Base-by-base conservation (phyloP, 2,329 filamentous ascomycete species). In the Aspergillus pseudoviridinutans region DNA sequence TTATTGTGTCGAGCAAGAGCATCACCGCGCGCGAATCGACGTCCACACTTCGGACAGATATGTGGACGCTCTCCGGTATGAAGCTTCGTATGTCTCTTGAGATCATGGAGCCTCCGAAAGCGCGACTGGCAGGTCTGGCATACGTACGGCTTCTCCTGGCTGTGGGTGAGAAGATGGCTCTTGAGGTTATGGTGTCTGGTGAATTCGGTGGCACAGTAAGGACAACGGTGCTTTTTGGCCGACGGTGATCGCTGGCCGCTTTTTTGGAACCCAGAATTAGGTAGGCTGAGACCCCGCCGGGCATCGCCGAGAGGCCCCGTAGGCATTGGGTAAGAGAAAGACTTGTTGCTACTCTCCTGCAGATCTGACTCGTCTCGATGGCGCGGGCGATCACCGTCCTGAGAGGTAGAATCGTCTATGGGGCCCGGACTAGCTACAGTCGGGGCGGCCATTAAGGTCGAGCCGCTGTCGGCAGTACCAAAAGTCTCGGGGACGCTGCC, bases 171-270 rank as follows among this genome's bases (percentile, higher is more conserved):
- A 57, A 99, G 83, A 77, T 99, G 94, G 66, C 92, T 97, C 78
- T 97, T 99, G 28, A 97, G 84, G 69, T 99, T 97, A 73, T 97
- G 94, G 71, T 97, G 94, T 49, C 94, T 86, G 28, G 94, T 99
- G 66, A 99, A 99, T 69, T 96, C 94, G 4, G 94, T 97, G 42
- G 91, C 86, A 80, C 94, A 99, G 74, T 96, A 96, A 0, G 91
- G 93, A 70, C 94, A 99, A 74, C 94, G 96, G 78, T 99, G 93
- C 69, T 94, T 93, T 78, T 96, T 97, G 53, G 84, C 82, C 27
- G 87, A 87, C 0, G 89, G 87, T 5, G 91, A 91, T 66, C 86
- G 84, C 50, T 87, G 86, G 54, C 79, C 80, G 61, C 77, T 79
- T 68, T 83, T 80, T 54, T 79, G 78, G 54, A 81, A 83, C 46